Conservation (phyloP, 2,329 filamentous ascomycete species). For the Diaporthe eres region DNA sequence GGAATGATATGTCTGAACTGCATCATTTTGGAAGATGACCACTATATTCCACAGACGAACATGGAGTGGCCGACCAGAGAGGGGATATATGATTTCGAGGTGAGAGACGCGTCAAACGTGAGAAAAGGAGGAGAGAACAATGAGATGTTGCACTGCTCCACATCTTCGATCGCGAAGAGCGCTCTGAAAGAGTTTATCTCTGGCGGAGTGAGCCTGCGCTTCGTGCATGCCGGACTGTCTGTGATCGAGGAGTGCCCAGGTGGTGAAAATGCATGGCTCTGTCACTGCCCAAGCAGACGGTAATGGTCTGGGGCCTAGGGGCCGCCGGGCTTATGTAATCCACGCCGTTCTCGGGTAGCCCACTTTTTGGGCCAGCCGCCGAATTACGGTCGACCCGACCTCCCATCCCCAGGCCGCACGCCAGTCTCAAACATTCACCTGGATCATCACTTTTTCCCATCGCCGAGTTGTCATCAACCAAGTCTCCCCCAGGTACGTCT, state of each 20-base stretch:
- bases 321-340: neutral
- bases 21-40: too few relatives aligned
- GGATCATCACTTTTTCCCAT: slow-evolving; percentile 42
- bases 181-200: neutral
- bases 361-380: slow-evolving; percentile 26
- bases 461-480: slow-evolving; percentile 36
- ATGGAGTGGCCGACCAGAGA: neutral
- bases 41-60: neutral
- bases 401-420: slow-evolving; percentile 24
- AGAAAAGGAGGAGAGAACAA: neutral
- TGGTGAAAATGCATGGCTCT: neutral
- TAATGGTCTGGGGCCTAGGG: neutral
- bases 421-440: slow-evolving; percentile 33
- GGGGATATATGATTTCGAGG: neutral
- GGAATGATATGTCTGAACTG: neutral
- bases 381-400: slow-evolving; percentile 27
- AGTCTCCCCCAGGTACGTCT: slow-evolving; percentile 39
- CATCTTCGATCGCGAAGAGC: neutral
- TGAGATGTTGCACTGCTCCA: neutral
- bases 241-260: too few relatives aligned
- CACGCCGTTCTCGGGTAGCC: neutral
- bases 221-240: neutral
- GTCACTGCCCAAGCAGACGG: neutral
- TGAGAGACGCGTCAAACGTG: neutral
- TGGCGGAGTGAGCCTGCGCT: neutral